Evolutionary conservation across 2,329 filamentous ascomycete genomes (phyloP).

Genomic region (Ceratocystis alfenasii): DNA sequence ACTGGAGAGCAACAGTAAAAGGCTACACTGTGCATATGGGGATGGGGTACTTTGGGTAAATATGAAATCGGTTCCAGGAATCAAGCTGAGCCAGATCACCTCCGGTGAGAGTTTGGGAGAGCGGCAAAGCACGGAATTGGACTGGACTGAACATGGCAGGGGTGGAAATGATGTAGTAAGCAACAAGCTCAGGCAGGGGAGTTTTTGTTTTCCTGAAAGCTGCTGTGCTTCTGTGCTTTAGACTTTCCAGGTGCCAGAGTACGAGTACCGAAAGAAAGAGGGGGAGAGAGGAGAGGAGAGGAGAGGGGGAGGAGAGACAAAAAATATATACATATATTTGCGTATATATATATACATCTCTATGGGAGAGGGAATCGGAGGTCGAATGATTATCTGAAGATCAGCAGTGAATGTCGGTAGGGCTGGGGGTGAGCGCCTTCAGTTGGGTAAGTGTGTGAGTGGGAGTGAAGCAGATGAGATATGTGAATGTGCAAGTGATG

Average conservation of each 20-base stretch:
- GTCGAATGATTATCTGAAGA: neutral
- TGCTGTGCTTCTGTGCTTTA: too few species aligned
- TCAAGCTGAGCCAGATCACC: slow-evolving; percentile 9
- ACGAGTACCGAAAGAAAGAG: neutral
- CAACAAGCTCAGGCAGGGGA: neutral
- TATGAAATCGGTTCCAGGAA: neutral
- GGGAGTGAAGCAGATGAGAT: neutral
- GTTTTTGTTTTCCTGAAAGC: neutral
- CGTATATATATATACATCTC: too few species aligned
- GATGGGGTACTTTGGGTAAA: slow-evolving; percentile 6
- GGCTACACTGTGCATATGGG: neutral
- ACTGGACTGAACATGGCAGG: slow-evolving; percentile 5
- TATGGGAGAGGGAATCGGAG: neutral
- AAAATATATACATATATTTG: too few species aligned
- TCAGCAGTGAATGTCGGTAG: neutral
- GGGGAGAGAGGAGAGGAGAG: neutral
- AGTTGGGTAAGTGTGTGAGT: neutral
- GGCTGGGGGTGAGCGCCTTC: neutral
- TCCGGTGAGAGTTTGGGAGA: slow-evolving; percentile 5
- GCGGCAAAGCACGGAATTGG: slow-evolving; percentile 9
- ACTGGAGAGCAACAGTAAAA: neutral
- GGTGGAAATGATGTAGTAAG: slow-evolving; percentile 8
- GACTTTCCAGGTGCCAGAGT: neutral
- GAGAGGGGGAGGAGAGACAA: neutral
- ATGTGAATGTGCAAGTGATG: neutral